Conservation (phyloP, 345 rosid species). For the Limnanthes douglasii region DNA sequence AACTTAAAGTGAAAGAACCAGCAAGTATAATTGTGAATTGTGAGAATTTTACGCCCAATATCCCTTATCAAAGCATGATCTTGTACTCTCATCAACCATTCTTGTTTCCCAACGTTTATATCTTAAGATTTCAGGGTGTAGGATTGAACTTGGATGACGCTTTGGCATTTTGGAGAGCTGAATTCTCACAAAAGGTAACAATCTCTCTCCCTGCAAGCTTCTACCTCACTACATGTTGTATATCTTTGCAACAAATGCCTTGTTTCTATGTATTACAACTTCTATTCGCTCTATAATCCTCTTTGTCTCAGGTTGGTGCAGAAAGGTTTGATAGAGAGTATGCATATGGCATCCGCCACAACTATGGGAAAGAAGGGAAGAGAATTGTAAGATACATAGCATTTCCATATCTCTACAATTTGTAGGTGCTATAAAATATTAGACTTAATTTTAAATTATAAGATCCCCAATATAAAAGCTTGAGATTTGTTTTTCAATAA, state of each 20-base stretch:
- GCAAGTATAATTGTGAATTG: no score
- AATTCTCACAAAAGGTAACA: conserved; percentile 68
- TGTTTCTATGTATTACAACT: no score
- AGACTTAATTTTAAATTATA: not conserved
- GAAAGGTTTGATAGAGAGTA: conserved; percentile 91
- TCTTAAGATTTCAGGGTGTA: conserved; percentile 50
- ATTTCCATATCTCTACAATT: not conserved
- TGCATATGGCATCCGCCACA: conserved; percentile 79
- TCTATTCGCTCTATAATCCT: no score
- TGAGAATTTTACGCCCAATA: no score
- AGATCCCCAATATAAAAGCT: no score
- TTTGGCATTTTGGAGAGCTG: conserved; percentile 87
- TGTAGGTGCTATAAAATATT: not conserved
- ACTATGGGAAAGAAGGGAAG: conserved; percentile 91
- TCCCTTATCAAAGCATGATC: no score
- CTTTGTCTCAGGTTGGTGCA: conserved; percentile 46
- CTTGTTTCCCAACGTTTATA: not conserved
- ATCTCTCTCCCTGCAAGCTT: no score
- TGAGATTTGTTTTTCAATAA: not conserved
- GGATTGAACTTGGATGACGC: conserved; percentile 93
- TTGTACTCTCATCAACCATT: no score
- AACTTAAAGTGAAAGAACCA: no score
- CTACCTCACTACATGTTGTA: no score
- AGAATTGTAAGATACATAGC: conserved; percentile 47
- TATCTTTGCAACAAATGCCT: no score